A percentile compares a stretch with the other conserved stretches of the same genome.
phyloP scores from a whole-genome alignment of 495 filamentous ascomycete species.

The Penicillium antarcticum region DNA sequence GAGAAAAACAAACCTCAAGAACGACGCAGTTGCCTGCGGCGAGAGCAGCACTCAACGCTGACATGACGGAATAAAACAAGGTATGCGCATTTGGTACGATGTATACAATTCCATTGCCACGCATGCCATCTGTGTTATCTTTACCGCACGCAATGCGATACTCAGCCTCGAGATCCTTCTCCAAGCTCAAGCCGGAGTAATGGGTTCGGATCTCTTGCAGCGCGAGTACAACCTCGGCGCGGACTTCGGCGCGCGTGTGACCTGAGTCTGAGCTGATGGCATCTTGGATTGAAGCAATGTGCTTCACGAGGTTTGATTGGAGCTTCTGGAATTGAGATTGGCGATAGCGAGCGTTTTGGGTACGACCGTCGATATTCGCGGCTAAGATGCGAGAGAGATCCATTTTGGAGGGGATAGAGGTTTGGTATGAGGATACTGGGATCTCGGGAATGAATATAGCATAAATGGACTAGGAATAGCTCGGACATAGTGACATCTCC shows the following conservation, averaged over 20 bases:
- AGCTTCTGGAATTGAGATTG: constrained; percentile 45
- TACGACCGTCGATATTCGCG: constrained; percentile 46
- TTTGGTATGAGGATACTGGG: too few species aligned
- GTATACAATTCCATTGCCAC: constrained; percentile 46
- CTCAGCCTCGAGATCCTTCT: constrained; percentile 41
- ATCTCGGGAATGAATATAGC: too few species aligned
- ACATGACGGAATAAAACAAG: constrained; percentile 45
- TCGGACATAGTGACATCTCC: neutral
- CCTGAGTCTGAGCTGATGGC: constrained; percentile 39
- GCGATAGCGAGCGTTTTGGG: constrained; percentile 42
- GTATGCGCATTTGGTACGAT: constrained; percentile 48
- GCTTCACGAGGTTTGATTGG: constrained; percentile 30
- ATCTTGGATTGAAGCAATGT: constrained; percentile 29
- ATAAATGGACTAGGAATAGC: too few species aligned
- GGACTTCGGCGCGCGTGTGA: constrained; percentile 34
- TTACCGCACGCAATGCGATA: constrained; percentile 46
- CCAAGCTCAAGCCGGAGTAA: constrained; percentile 36
- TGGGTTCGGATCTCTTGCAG: constrained; percentile 41
- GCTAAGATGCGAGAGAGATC: constrained; percentile 35
- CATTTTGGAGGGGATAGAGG: constrained; percentile 16
- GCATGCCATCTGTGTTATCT: constrained; percentile 22
- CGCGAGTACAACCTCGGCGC: constrained; percentile 39
- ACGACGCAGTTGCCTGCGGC: constrained; percentile 52
- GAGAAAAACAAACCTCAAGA: constrained; percentile 36
- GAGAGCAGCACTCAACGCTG: constrained; percentile 45